A percentile compares a stretch with the other conserved stretches of the same genome.
These are phyloP conservation scores for Zangia roseola DNA, from an alignment of 768 basidiomycete species.

Conservation along the genomic window DNA sequence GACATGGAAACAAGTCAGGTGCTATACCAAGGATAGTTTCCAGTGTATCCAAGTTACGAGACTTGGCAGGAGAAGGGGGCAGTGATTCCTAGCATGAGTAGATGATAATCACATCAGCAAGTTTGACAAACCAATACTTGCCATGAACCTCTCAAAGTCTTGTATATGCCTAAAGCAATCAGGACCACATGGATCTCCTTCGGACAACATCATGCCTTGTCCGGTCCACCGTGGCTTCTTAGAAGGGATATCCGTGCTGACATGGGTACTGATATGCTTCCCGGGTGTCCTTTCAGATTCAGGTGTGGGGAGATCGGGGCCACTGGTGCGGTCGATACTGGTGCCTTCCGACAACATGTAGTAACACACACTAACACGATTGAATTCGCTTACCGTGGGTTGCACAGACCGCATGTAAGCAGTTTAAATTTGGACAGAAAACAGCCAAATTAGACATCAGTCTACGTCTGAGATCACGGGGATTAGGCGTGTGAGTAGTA, in stretches of 20 bases:
- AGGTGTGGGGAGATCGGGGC: too few species aligned
- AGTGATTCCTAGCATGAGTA: conserved; percentile 17
- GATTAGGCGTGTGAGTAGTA: conserved; percentile 13
- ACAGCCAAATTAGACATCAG: conserved; percentile 30
- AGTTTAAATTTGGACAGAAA: conserved; percentile 50
- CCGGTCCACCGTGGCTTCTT: conserved; percentile 23
- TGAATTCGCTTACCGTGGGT: conserved; percentile 33
- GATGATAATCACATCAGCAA: neutral
- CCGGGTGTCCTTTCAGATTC: too few species aligned
- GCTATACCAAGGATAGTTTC: conserved; percentile 39
- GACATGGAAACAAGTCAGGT: conserved; percentile 50
- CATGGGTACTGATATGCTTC: neutral
- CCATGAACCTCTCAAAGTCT: conserved; percentile 25
- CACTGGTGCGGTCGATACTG: neutral
- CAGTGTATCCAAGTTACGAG: conserved; percentile 22
- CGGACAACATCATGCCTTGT: conserved; percentile 25
- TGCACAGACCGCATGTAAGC: conserved; percentile 39
- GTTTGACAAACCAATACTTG: neutral
- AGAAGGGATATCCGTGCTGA: conserved; percentile 14
- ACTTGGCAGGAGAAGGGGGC: conserved; percentile 15
- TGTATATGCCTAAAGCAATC: conserved; percentile 31
- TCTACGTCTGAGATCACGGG: conserved; percentile 30
- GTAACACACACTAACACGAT: neutral
- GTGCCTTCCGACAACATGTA: neutral
- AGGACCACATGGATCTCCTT: conserved; percentile 30